Conservation (phyloP, 768 basidiomycete species). For the Panaeolus cyanescens region DNA sequence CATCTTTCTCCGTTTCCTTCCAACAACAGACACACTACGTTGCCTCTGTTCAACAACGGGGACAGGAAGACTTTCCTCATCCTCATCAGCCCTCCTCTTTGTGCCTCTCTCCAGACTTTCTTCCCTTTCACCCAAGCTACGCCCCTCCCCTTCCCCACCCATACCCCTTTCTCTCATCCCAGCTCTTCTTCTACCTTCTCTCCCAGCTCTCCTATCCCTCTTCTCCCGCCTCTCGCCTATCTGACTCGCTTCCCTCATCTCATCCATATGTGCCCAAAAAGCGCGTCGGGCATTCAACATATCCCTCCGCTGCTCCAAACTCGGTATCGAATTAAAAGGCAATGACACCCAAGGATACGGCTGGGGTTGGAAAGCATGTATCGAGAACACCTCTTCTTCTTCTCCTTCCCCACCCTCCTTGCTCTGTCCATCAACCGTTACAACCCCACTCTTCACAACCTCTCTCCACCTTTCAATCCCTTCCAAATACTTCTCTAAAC, state of each 20-base stretch:
- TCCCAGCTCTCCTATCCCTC: conserved; percentile 13
- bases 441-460: background rate
- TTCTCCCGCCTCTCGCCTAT: conserved; percentile 17
- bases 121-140: background rate
- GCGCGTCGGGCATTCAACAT: conserved; percentile 9
- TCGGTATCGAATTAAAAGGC: conserved; percentile 8
- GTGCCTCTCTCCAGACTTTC: conserved; percentile 2
- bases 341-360: conserved; percentile 18
- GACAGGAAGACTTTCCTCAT: background rate
- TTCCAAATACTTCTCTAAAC: background rate
- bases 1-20: conserved; percentile 3
- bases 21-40: background rate
- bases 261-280: conserved; percentile 12
- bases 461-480: conserved; percentile 7
- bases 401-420: background rate
- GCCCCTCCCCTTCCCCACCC: conserved; percentile 11
- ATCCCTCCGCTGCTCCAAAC: conserved; percentile 8
- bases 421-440: background rate
- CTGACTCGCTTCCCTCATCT: conserved; percentile 9
- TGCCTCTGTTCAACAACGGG: background rate
- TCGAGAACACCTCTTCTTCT: conserved; percentile 3
- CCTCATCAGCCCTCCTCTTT: conserved; percentile 16
- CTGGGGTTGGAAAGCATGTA: conserved; percentile 2
- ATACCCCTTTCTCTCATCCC: background rate
- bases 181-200: conserved; percentile 3